Conservation (phyloP, 1,284 basidiomycete genomes). For the Ustilago nuda region DNA sequence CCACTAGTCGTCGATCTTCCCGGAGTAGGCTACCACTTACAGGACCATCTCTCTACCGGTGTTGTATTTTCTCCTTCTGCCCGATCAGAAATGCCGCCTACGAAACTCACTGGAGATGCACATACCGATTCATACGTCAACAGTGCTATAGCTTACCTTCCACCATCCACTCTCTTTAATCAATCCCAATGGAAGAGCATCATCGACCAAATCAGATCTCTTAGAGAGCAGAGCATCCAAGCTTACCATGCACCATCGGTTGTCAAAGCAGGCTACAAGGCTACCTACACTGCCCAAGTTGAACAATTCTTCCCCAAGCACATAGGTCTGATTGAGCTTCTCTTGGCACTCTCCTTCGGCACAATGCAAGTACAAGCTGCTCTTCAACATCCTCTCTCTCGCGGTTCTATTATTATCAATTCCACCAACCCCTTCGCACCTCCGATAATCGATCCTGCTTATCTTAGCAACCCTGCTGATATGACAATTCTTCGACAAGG, state of each 20-base stretch:
- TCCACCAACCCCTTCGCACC: conserved; percentile 74
- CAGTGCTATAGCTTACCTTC: conserved; percentile 77
- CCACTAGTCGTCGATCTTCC: conserved; percentile 67
- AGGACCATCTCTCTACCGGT: conserved; percentile 66
- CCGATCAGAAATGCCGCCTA: conserved; percentile 68
- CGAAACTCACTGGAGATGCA: conserved; percentile 60
- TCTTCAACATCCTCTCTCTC: conserved; percentile 76
- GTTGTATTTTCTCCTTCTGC: conserved; percentile 24
- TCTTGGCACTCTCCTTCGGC: conserved; percentile 52
- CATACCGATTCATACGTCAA: conserved; percentile 77
- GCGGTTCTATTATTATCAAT: conserved; percentile 72
- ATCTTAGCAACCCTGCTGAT: conserved; percentile 72
- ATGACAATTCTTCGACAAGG: conserved; percentile 74
- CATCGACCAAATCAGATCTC: conserved; percentile 34
- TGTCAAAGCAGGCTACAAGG: conserved; percentile 76
- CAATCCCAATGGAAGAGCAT: conserved; percentile 19
- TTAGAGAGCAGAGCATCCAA: conserved; percentile 63
- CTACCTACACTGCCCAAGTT: conserved; percentile 74
- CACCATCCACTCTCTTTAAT: conserved; percentile 73
- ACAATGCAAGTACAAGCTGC: conserved; percentile 74
- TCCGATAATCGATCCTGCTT: conserved; percentile 77
- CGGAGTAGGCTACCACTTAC: conserved; percentile 69
- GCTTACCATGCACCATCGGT: conserved; percentile 73
- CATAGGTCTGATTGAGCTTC: conserved; percentile 57
- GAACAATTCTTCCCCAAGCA: conserved; percentile 69